phyloP scores from a whole-genome alignment of 106 monocot genomes.

The Phalaenopsis aphrodite region DNA sequence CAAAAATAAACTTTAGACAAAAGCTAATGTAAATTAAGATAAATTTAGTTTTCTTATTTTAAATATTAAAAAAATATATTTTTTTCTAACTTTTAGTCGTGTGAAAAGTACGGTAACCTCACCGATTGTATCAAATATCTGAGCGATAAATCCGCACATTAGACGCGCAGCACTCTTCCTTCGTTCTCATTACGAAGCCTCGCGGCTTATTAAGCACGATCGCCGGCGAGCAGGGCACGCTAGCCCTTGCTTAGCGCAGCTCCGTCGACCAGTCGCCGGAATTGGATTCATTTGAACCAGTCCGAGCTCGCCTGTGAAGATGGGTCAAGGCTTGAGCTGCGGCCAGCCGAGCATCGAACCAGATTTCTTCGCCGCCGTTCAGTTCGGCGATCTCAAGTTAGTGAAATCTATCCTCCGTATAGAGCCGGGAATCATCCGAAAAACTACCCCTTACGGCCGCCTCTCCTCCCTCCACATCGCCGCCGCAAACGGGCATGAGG shows the following conservation, averaged over 20 bases:
- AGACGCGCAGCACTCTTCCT: not conserved
- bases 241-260: not conserved
- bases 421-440: constrained; percentile 32
- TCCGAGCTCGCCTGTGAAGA: constrained; percentile 12
- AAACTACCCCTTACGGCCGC: constrained; percentile 52
- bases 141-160: not conserved
- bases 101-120: not conserved
- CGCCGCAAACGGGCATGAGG: constrained; percentile 64
- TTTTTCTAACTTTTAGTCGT: too few species aligned
- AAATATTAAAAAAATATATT: too few species aligned
- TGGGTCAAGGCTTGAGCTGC: constrained; percentile 78
- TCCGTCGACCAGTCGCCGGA: constrained; percentile 1
- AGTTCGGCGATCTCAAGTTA: constrained; percentile 38
- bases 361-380: constrained; percentile 60
- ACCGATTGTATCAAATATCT: not conserved
- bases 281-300: not conserved
- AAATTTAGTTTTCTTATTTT: too few species aligned
- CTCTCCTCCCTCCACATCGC: constrained; percentile 92
- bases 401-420: constrained; percentile 27
- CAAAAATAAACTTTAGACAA: too few species aligned
- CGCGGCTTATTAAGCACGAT: not conserved
- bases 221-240: constrained; percentile 3
- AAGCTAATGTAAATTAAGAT: too few species aligned
- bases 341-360: constrained; percentile 42
- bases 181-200: not conserved